A percentile compares a stretch with the other conserved stretches of the same genome.
These are phyloP conservation scores for Musa troglodytarum DNA, from an alignment of 176 grass and related monocot species.

Conservation along the genomic window DNA sequence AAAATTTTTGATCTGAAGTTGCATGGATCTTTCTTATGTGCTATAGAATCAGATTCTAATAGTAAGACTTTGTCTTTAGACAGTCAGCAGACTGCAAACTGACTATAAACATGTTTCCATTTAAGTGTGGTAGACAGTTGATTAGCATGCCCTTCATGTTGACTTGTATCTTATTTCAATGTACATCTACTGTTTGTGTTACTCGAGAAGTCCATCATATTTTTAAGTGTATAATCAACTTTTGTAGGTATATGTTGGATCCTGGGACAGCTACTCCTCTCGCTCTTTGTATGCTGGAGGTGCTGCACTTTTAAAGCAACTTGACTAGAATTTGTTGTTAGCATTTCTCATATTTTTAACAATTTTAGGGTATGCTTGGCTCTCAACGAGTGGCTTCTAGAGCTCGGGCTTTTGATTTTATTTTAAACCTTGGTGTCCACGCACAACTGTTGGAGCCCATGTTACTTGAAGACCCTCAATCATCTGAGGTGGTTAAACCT, in stretches of 20 bases:
- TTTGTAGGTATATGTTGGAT: slow-evolving; percentile 91
- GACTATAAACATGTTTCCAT: not conserved
- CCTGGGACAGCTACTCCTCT: slow-evolving; percentile 69
- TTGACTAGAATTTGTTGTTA: slow-evolving; percentile 1
- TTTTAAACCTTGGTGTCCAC: slow-evolving; percentile 88
- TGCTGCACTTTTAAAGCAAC: slow-evolving; percentile 15
- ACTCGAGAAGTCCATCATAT: not conserved
- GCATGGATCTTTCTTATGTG: too few relatives aligned
- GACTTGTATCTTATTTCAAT: not conserved
- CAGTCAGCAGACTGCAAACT: too few relatives aligned
- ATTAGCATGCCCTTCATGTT: not conserved
- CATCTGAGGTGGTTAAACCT: slow-evolving; percentile 51
- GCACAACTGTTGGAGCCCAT: slow-evolving; percentile 94
- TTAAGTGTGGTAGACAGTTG: not conserved
- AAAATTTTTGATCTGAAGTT: not conserved
- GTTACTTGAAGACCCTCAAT: slow-evolving; percentile 53
- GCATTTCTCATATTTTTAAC: slow-evolving; percentile 23
- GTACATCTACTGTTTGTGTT: not conserved
- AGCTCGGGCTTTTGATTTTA: slow-evolving; percentile 91
- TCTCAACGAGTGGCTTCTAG: slow-evolving; percentile 66
- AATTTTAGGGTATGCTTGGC: slow-evolving; percentile 73
- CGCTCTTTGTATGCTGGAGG: slow-evolving; percentile 98
- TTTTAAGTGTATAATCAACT: slow-evolving; percentile 22
- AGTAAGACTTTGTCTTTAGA: too few relatives aligned
- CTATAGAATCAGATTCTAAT: too few relatives aligned